A percentile compares a stretch with the other conserved stretches of the same genome.
Evolutionary conservation across 2,329 filamentous ascomycete species (phyloP).

Genomic region (Talaromyces sp.): DNA sequence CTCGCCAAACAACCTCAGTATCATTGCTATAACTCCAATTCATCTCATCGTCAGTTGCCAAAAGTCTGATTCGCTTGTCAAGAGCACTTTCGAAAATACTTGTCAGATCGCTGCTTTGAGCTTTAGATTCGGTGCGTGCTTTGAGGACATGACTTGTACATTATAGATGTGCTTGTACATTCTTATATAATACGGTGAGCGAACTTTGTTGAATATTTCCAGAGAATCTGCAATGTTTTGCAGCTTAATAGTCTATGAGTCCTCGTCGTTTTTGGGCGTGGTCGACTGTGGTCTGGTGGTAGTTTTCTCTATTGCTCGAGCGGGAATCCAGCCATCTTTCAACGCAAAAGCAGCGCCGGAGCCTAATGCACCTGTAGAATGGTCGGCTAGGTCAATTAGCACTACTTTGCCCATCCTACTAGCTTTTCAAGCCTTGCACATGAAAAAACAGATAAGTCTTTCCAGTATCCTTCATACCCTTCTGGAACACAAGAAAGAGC

Average conservation of each 20-base stretch:
- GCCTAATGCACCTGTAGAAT: conserved; percentile 4
- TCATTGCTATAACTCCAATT: conserved; percentile 40
- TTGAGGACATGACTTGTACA: conserved; percentile 12
- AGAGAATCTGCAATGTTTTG: conserved; percentile 21
- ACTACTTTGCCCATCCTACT: not conserved
- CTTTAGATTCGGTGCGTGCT: conserved; percentile 14
- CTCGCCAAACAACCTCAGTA: conserved; percentile 32
- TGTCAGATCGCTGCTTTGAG: not conserved
- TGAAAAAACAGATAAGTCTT: conserved; percentile 1
- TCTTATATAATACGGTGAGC: conserved; percentile 35
- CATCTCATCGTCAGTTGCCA: conserved; percentile 27
- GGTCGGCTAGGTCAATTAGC: too few species aligned
- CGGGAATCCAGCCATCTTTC: conserved; percentile 43
- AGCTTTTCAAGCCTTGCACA: not conserved
- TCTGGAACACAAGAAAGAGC: not conserved
- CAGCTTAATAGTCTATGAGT: not conserved
- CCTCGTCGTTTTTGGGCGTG: not conserved
- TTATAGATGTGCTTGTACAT: conserved; percentile 25
- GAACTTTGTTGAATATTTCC: conserved; percentile 33
- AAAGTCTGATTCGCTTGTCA: conserved; percentile 23
- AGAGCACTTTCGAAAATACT: conserved; percentile 22
- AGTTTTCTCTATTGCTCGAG: conserved; percentile 26
- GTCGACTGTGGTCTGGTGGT: conserved; percentile 10
- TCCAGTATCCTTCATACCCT: not conserved
- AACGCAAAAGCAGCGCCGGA: conserved; percentile 35